Evolutionary conservation across 257 asterid species (phyloP).

Genomic region (Przewalskia tangutica): DNA sequence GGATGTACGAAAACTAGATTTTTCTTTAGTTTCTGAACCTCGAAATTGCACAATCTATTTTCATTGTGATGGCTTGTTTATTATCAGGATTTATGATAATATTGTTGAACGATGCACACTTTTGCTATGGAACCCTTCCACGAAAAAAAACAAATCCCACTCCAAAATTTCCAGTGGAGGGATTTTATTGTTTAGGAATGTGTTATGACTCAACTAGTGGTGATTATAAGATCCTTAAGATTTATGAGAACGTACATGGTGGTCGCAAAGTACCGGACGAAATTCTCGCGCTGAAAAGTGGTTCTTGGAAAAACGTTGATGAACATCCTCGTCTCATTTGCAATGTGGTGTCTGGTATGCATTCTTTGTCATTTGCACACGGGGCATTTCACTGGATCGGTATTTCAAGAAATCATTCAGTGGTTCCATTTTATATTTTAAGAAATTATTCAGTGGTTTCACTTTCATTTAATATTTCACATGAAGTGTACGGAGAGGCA

Average conservation of each 20-base stretch:
- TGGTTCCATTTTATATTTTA: background rate
- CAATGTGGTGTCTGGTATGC: background rate
- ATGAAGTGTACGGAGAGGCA: background rate
- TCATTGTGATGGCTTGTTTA: background rate
- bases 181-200: background rate
- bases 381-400: background rate
- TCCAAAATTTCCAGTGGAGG: background rate
- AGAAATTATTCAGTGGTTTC: background rate
- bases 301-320: background rate
- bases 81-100: background rate
- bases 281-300: background rate
- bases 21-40: background rate
- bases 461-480: background rate
- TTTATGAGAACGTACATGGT: too few species aligned
- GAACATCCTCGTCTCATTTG: background rate
- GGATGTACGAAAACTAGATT: background rate
- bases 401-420: background rate
- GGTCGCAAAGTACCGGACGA: background rate
- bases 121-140: background rate
- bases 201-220: background rate
- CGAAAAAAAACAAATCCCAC: too few species aligned
- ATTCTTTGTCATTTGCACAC: background rate
- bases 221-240: background rate
- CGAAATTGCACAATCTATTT: background rate
- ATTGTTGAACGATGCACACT: too few species aligned